Evolutionary conservation across 257 asterid genomes (phyloP), one percentile per base, ranked within the genome.

Genomic region (Petunia axillaris): DNA sequence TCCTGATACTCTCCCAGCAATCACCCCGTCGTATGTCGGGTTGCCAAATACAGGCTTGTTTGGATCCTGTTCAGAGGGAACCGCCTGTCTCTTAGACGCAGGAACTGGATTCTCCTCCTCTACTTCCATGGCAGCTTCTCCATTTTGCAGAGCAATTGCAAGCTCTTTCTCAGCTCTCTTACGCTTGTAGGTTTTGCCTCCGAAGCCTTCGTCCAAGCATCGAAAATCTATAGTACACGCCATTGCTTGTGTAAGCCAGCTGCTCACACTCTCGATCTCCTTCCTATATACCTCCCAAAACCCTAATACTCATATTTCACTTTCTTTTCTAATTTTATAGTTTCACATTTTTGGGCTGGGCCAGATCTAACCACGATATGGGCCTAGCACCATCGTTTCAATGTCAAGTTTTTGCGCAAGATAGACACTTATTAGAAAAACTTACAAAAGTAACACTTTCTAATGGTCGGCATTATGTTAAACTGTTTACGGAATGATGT

Each of bases 141-240:
- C 87, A 13, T 81, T 71, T 8, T 41, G 55, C 9, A 14, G 8
- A 2, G 46, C 66, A 44, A 14, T 4, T 35, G 44, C 41, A 83
- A 79, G 87, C 55, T 91, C 93, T 39, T 87, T 89, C 39, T 89
- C 91, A 55, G 90, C 84, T 82, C 97, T 82, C 93, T 94, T 93
- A 7, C 98, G 95, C 89, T 95, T 95, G 85, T 86, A 91, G 37
- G 99, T 95, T 82, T 94, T 94, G 3, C 98, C 98, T 43, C 98
- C 98, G 81, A 94, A 89, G 0, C 98, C 98, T 84, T 94, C 97
- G 74, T 93, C 97, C 40, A 95, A 87, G 80, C 85, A 65, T 79
- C 99, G 90, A 82, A 95, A 95, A 88, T 95, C 99, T 50, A 95
- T 81, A 15, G 93, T 89, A 85, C 98, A 95, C 9, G 98, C 99